Evolutionary conservation across 352 stramenopile species (phyloP).

Genomic region (Pythium coloratum): DNA sequence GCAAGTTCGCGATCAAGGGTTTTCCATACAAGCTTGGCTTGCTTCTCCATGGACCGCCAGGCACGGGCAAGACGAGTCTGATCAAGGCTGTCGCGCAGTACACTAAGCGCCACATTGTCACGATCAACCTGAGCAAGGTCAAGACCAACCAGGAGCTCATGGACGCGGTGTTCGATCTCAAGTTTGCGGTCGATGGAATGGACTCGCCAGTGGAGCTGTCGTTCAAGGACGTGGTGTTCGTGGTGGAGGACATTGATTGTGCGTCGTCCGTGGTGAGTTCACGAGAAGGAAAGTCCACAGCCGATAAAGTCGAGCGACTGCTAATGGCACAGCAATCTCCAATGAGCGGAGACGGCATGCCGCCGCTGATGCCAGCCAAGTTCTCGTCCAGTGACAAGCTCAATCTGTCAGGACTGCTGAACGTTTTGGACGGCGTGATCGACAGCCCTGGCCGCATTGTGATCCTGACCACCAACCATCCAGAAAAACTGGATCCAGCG

Average conservation of each 20-base stretch:
- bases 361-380: not conserved
- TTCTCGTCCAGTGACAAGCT: not conserved
- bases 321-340: not conserved
- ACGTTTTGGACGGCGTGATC: not conserved
- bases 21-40: constrained; percentile 2
- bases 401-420: not conserved
- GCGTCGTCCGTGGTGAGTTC: not conserved
- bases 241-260: constrained; percentile 1
- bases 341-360: not conserved
- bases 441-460: not conserved
- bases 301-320: not conserved
- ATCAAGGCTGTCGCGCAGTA: constrained; percentile 1
- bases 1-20: not conserved
- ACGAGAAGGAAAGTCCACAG: not conserved
- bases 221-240: not conserved
- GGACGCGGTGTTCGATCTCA: constrained; percentile 6
- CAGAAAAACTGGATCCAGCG: not conserved
- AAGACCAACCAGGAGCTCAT: constrained; percentile 2
- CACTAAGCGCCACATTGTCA: constrained; percentile 1
- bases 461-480: constrained; percentile 2
- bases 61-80: constrained; percentile 3
- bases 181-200: not conserved
- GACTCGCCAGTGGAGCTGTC: not conserved
- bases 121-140: constrained; percentile 1
- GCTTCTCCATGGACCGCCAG: not conserved